Evolutionary conservation across 441 rosid species (phyloP).

Genomic region (Syzygium malaccense): DNA sequence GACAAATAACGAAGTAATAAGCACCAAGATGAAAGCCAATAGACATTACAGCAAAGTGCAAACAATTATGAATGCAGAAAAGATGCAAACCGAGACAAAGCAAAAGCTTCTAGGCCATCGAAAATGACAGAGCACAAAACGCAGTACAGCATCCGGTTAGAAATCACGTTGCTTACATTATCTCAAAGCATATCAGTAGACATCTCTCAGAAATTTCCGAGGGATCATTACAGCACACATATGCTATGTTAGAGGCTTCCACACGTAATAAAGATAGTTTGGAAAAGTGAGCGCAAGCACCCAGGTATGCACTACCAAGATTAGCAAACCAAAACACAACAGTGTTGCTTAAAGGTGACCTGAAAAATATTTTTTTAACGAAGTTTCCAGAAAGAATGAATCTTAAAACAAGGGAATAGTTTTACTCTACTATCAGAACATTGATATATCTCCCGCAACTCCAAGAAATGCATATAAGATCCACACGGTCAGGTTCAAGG

Average conservation of each 20-base stretch:
- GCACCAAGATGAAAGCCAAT: background rate
- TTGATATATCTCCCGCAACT: background rate
- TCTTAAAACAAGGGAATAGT: background rate
- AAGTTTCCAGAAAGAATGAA: background rate
- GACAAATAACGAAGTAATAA: background rate
- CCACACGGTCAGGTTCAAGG: background rate
- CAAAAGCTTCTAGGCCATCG: background rate
- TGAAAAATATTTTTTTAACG: background rate
- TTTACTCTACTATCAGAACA: background rate
- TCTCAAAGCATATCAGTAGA: background rate
- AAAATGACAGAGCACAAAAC: background rate
- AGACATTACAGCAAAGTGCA: background rate
- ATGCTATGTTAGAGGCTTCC: background rate
- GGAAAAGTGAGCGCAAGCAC: background rate
- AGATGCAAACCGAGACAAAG: background rate
- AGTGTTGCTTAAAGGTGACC: background rate
- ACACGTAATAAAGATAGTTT: background rate
- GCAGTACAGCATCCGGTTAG: background rate
- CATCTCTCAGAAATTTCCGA: background rate
- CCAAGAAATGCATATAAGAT: background rate
- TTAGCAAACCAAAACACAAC: background rate
- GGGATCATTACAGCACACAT: background rate
- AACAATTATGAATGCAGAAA: background rate
- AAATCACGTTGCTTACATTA: background rate
- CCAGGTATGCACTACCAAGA: background rate